Evolutionary conservation across 2,329 filamentous ascomycete species (phyloP).

Genomic region (Fusarium transvaalense): DNA sequence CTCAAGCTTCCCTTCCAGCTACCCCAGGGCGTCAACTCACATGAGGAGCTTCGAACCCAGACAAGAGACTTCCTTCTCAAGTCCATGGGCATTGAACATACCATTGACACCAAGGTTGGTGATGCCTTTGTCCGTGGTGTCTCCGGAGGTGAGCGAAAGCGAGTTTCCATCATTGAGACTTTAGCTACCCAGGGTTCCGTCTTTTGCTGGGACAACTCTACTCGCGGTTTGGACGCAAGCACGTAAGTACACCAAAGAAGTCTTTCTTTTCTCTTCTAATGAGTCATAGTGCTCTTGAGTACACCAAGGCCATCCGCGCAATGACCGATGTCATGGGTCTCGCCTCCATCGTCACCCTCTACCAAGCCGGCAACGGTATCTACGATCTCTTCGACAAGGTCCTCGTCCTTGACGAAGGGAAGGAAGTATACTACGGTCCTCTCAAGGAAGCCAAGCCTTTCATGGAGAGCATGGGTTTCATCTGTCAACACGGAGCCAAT

Average conservation of each 20-base stretch:
- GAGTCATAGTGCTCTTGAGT: constrained; percentile 65
- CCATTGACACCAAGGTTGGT: constrained; percentile 74
- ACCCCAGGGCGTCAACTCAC: constrained; percentile 57
- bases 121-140: constrained; percentile 76
- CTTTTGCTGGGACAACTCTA: constrained; percentile 76
- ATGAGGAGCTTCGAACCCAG: constrained; percentile 61
- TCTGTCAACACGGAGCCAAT: constrained; percentile 72
- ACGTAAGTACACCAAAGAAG: constrained; percentile 55
- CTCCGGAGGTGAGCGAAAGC: constrained; percentile 76
- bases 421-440: constrained; percentile 74
- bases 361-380: constrained; percentile 78
- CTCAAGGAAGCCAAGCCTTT: constrained; percentile 69
- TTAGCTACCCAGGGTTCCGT: constrained; percentile 69
- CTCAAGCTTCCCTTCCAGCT: constrained; percentile 67
- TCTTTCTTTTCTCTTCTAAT: neutral
- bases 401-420: constrained; percentile 74
- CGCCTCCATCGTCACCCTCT: constrained; percentile 72
- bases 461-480: constrained; percentile 74
- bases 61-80: constrained; percentile 68
- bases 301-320: constrained; percentile 70
- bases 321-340: constrained; percentile 73
- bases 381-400: constrained; percentile 79
- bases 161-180: constrained; percentile 76
- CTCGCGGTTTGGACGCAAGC: constrained; percentile 73
- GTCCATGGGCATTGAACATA: constrained; percentile 70